Evolutionary conservation across 495 filamentous ascomycete genomes (phyloP).

Genomic region (Aspergillus avenaceus): DNA sequence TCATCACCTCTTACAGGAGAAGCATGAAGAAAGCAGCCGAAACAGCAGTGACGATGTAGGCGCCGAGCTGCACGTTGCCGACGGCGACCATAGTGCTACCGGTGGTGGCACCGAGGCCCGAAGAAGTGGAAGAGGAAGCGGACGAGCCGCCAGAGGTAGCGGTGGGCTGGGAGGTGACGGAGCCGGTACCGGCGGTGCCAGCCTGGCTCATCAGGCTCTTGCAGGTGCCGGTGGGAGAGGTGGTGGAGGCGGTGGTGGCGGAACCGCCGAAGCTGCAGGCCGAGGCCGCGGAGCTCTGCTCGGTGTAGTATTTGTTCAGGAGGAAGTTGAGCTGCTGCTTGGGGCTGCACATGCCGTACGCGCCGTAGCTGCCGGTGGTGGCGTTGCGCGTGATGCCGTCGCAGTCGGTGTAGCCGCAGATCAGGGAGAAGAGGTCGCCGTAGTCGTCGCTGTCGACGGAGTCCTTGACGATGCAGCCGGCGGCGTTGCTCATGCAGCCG

Average conservation of each 20-base stretch:
- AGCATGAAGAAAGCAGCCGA: conserved; percentile 70
- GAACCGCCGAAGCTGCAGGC: conserved; percentile 78
- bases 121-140: conserved; percentile 33
- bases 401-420: conserved; percentile 70
- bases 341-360: conserved; percentile 83
- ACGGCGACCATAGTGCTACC: conserved; percentile 48
- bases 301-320: conserved; percentile 75
- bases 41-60: conserved; percentile 60
- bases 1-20: conserved; percentile 49
- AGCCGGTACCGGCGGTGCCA: conserved; percentile 60
- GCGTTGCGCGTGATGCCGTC: conserved; percentile 66
- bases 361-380: conserved; percentile 73
- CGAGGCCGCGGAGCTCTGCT: conserved; percentile 45
- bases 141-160: conserved; percentile 31
- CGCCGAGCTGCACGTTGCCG: conserved; percentile 59
- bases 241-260: conserved; percentile 49
- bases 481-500: conserved; percentile 69
- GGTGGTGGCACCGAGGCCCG: conserved; percentile 34
- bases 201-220: conserved; percentile 53
- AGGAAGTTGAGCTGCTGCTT: conserved; percentile 76
- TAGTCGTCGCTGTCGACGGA: conserved; percentile 48
- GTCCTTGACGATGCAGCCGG: conserved; percentile 63
- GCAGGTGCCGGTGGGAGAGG: conserved; percentile 50
- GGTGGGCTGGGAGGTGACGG: conserved; percentile 53
- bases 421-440: conserved; percentile 62